Evolutionary conservation across 345 rosid genomes (phyloP).

Genomic region (Lepidium africanum): DNA sequence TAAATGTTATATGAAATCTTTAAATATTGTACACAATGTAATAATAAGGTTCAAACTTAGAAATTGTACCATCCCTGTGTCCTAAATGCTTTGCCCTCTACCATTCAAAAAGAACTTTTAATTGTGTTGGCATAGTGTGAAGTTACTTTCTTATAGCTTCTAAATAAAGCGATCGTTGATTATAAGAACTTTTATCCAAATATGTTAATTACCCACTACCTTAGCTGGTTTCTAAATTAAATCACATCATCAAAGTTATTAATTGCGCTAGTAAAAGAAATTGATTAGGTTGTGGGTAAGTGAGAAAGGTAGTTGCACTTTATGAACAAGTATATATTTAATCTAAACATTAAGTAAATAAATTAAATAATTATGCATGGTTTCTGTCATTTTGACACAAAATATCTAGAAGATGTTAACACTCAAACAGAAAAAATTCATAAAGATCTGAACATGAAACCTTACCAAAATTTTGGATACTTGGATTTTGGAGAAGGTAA

Average conservation of each 20-base stretch:
- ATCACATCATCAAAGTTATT: not conserved
- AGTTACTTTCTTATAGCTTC: slow-evolving; percentile 13
- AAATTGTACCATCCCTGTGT: no score
- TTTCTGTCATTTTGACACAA: not conserved
- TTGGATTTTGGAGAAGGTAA: not conserved
- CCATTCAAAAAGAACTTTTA: no score
- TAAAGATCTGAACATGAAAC: not conserved
- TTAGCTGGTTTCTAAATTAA: slow-evolving; percentile 5
- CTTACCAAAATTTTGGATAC: not conserved
- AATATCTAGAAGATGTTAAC: not conserved
- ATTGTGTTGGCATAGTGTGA: not conserved
- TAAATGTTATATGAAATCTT: no score
- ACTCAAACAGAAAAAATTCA: not conserved
- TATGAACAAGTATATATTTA: not conserved
- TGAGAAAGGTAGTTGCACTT: slow-evolving; percentile 6
- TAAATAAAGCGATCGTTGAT: not conserved
- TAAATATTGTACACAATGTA: no score
- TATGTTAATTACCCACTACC: not conserved
- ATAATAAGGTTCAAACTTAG: no score
- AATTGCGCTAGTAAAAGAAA: not conserved
- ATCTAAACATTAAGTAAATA: not conserved
- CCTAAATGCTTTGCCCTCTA: no score
- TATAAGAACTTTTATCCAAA: not conserved
- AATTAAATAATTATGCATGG: not conserved
- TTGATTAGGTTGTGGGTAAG: slow-evolving; percentile 7